Conservation (phyloP, 805 yeast genomes). For the Metschnikowia colocasiae region DNA sequence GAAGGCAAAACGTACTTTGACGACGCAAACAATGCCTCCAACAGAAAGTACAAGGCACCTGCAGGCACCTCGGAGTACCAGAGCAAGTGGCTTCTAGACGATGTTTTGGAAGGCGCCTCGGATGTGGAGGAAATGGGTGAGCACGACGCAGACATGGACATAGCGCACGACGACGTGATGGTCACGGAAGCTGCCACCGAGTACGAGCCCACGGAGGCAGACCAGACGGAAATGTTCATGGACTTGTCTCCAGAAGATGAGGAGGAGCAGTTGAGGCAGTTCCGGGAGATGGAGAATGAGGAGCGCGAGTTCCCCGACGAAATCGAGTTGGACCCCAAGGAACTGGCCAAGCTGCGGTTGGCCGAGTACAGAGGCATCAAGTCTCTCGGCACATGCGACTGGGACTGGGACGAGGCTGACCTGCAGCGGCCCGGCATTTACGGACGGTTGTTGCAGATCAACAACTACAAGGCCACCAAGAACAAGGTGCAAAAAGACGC, state of each 20-base stretch:
- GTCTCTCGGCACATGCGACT: slow-evolving; percentile 70
- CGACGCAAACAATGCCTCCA: slow-evolving; percentile 17
- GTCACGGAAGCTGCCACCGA: slow-evolving; percentile 27
- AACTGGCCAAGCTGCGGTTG: slow-evolving; percentile 71
- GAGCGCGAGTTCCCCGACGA: slow-evolving; percentile 96
- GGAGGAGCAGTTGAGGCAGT: slow-evolving; percentile 66
- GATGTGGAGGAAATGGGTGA: slow-evolving; percentile 42
- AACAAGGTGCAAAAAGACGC: slow-evolving; percentile 65
- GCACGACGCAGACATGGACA: slow-evolving; percentile 28
- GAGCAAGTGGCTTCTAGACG: slow-evolving; percentile 71
- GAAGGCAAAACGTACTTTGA: slow-evolving; percentile 54
- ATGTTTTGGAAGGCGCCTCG: slow-evolving; percentile 40
- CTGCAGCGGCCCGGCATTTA: slow-evolving; percentile 73
- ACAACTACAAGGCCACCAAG: slow-evolving; percentile 72
- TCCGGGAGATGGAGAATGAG: slow-evolving; percentile 67
- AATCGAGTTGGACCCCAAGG: slow-evolving; percentile 74
- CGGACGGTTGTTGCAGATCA: slow-evolving; percentile 68
- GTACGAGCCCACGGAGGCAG: slow-evolving; percentile 45
- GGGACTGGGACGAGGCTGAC: slow-evolving; percentile 88
- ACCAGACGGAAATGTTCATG: slow-evolving; percentile 54
- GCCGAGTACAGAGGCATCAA: slow-evolving; percentile 83
- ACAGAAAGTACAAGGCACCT: slow-evolving; percentile 46
- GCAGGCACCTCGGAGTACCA: slow-evolving; percentile 76
- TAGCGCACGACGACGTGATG: slow-evolving; percentile 32
- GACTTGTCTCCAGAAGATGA: slow-evolving; percentile 83